These are phyloP conservation scores for Lizanozyma gosingica DNA, from an alignment of 1,139 yeast species.

Conservation along the genomic window DNA sequence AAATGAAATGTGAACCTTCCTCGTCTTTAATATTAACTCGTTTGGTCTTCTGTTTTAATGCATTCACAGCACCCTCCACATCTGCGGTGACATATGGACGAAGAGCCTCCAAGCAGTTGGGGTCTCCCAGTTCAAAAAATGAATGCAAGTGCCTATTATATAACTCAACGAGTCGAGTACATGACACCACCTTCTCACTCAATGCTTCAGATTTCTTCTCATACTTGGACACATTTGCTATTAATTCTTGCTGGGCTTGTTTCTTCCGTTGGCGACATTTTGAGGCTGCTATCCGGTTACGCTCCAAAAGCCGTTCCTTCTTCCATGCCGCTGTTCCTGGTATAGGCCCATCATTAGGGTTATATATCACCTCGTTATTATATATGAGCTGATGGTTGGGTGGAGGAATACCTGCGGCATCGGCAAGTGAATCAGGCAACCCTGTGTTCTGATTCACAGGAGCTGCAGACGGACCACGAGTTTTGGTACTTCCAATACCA, in stretches of 20 bases:
- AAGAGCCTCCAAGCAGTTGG: background rate
- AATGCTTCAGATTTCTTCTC: constrained; percentile 36
- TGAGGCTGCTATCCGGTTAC: constrained; percentile 68
- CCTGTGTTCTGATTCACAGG: background rate
- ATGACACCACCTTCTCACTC: constrained; percentile 20
- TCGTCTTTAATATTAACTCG: background rate
- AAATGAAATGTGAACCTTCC: too few species aligned
- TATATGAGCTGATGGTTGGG: constrained; percentile 48
- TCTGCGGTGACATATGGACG: background rate
- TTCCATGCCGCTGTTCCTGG: constrained; percentile 82
- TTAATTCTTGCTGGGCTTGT: constrained; percentile 57
- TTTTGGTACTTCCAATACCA: background rate
- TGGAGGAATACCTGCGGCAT: constrained; percentile 34
- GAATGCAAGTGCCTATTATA: background rate
- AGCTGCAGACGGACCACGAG: too few species aligned
- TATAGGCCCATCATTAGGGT: constrained; percentile 56
- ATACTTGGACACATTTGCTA: constrained; percentile 44
- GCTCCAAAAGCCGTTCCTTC: constrained; percentile 55
- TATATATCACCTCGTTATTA: constrained; percentile 54
- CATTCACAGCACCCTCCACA: background rate
- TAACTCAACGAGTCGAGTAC: background rate
- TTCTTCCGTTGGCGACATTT: constrained; percentile 72
- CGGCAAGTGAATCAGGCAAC: background rate
- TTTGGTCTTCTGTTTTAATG: background rate
- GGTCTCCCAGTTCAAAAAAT: background rate